Evolutionary conservation across 495 filamentous ascomycete species (phyloP).

Genomic region (Staphylotrichum tortipilum): DNA sequence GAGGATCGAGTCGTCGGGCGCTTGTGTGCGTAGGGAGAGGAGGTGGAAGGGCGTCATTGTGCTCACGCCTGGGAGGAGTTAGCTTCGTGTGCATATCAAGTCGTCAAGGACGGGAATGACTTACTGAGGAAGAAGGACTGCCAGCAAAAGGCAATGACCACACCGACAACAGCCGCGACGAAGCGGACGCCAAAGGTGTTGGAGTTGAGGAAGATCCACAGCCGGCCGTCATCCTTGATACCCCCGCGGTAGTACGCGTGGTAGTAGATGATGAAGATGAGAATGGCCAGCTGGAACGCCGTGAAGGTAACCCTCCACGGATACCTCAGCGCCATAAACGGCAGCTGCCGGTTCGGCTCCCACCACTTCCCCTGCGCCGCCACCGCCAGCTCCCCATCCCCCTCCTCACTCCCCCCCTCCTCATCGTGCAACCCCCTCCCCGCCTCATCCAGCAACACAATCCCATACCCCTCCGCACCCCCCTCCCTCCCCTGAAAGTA

Average conservation of each 20-base stretch:
- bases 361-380: not conserved
- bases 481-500: conserved; percentile 14
- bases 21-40: conserved; percentile 16
- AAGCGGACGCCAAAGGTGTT: conserved; percentile 32
- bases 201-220: conserved; percentile 25
- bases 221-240: conserved; percentile 14
- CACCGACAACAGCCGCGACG: conserved; percentile 25
- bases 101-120: not conserved
- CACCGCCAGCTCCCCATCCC: not conserved
- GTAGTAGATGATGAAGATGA: conserved; percentile 27
- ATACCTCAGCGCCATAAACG: conserved; percentile 23
- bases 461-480: conserved; percentile 24
- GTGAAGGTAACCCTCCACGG: conserved; percentile 23
- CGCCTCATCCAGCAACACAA: conserved; percentile 24
- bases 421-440: conserved; percentile 18
- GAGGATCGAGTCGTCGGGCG: conserved; percentile 20
- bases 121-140: conserved; percentile 26
- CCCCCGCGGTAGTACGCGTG: conserved; percentile 24
- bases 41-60: conserved; percentile 21
- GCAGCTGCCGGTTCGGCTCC: conserved; percentile 5
- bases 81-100: not conserved
- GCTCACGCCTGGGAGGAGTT: conserved; percentile 22
- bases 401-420: conserved; percentile 14
- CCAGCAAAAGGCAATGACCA: conserved; percentile 28
- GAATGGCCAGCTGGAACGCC: conserved; percentile 18